Conservation (phyloP, 306 rosid genomes). For the Quercus glauca region DNA sequence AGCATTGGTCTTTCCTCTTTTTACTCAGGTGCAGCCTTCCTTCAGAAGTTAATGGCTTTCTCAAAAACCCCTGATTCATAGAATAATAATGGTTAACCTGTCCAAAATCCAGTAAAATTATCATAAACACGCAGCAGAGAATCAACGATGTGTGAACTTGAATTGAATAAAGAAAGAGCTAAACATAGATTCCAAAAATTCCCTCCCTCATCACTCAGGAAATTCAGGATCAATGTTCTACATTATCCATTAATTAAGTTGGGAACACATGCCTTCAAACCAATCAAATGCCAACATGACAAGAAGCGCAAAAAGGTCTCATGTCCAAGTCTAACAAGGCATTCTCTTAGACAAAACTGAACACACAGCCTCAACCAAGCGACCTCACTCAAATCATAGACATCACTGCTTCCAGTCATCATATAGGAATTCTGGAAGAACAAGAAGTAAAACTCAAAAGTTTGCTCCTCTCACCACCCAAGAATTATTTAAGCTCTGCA, state of each 20-base stretch:
- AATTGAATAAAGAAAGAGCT: background rate
- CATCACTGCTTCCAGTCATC: too few relatives aligned
- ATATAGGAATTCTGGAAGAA: too few relatives aligned
- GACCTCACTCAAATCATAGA: too few relatives aligned
- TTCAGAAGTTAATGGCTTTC: too few relatives aligned
- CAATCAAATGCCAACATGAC: background rate
- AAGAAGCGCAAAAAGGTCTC: too few relatives aligned
- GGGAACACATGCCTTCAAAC: background rate
- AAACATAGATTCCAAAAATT: background rate
- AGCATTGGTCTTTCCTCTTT: too few relatives aligned
- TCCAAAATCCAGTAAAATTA: background rate
- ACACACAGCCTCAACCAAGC: background rate
- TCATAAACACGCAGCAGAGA: background rate
- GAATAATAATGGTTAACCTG: background rate
- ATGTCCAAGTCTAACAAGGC: too few relatives aligned
- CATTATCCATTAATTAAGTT: too few relatives aligned
- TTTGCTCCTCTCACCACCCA: background rate
- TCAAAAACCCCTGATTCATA: too few relatives aligned
- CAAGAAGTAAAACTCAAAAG: background rate
- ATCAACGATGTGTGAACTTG: background rate
- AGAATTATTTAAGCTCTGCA: background rate
- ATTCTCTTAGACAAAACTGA: background rate
- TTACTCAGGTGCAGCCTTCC: too few relatives aligned
- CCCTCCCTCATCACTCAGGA: background rate
- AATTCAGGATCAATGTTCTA: too few relatives aligned